phyloP scores from a whole-genome alignment of 2,329 filamentous ascomycete species.

The Colletotrichum sojae region DNA sequence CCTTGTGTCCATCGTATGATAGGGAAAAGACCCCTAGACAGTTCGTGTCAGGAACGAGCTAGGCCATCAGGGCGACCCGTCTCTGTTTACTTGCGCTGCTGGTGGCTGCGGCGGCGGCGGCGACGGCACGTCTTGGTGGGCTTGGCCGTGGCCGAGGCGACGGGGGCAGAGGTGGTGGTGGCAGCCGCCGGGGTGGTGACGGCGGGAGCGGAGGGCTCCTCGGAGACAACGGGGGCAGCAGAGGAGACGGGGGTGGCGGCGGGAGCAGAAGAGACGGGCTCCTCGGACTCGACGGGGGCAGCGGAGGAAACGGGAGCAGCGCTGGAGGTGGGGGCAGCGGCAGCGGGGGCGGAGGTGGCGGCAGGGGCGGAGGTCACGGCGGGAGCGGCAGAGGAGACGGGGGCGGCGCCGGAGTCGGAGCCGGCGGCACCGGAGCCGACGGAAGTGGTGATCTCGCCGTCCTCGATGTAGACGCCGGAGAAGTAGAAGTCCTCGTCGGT shows the following conservation, averaged over 20 bases:
- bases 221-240: constrained; percentile 26
- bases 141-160: constrained; percentile 27
- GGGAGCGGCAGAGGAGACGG: constrained; percentile 14
- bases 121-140: constrained; percentile 34
- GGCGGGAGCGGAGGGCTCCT: constrained; percentile 35
- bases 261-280: constrained; percentile 28
- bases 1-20: background rate
- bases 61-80: background rate
- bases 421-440: constrained; percentile 32
- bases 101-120: constrained; percentile 34
- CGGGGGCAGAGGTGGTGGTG: constrained; percentile 25
- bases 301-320: constrained; percentile 23
- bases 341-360: constrained; percentile 10
- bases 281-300: constrained; percentile 18
- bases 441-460: constrained; percentile 50
- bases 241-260: constrained; percentile 24
- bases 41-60: background rate
- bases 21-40: background rate
- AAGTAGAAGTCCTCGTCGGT: constrained; percentile 78
- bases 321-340: constrained; percentile 20
- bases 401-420: constrained; percentile 15
- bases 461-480: constrained; percentile 79
- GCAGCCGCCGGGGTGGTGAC: constrained; percentile 25
- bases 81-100: constrained; percentile 31
- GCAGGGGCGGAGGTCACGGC: constrained; percentile 20